phyloP scores from a whole-genome alignment of 164 flowering plant species.

The Umbilicus rupestris region DNA sequence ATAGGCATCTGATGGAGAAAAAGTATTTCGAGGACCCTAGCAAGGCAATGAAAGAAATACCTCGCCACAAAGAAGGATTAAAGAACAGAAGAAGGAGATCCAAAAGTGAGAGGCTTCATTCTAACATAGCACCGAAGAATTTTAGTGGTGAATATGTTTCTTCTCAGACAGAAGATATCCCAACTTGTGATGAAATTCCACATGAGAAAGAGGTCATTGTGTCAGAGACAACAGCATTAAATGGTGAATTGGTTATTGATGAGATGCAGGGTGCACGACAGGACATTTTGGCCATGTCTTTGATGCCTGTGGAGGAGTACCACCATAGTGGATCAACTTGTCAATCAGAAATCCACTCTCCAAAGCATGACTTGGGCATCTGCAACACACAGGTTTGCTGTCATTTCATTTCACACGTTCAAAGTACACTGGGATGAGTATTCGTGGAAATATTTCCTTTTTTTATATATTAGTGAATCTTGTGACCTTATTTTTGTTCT shows the following conservation, averaged over 20 bases:
- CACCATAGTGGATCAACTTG: neutral
- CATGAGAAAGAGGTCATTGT: conserved; percentile 1
- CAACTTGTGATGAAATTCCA: neutral
- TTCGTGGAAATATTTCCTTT: neutral
- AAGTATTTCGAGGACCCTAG: conserved; percentile 19
- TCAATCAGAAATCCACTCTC: neutral
- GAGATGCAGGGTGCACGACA: neutral
- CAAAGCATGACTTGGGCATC: neutral
- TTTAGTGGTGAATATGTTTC: conserved; percentile 6
- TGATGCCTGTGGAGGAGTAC: neutral
- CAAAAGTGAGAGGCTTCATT: conserved; percentile 18
- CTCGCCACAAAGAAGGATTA: conserved; percentile 16
- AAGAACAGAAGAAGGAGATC: conserved; percentile 20
- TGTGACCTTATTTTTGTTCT: neutral
- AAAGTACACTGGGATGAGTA: neutral
- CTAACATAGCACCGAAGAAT: conserved; percentile 12
- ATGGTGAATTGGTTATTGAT: neutral
- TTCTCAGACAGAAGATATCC: neutral
- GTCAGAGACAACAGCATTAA: neutral
- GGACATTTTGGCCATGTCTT: neutral
- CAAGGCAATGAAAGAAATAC: conserved; percentile 16
- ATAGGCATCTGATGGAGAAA: conserved; percentile 20
- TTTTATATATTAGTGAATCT: neutral
- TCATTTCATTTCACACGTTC: neutral
- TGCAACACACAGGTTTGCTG: neutral